A percentile compares a stretch with the other conserved stretches of the same genome.
Evolutionary conservation across 108 stramenopile species (phyloP).

Genomic region (Skeletonema potamos): DNA sequence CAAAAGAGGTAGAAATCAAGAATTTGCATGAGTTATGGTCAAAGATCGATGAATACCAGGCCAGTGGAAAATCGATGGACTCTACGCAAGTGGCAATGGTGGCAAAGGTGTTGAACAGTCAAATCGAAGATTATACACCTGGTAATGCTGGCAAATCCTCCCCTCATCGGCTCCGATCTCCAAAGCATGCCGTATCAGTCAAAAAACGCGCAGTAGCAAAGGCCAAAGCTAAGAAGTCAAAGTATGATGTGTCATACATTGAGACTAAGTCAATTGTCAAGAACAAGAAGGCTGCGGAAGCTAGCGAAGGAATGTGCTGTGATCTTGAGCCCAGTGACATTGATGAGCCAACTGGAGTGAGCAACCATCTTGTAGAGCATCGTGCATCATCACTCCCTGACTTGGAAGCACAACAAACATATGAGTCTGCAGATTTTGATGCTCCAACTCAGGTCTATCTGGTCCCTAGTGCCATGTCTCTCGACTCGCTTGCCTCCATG

Average conservation of each 20-base stretch:
- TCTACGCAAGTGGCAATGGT: neutral
- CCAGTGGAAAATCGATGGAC: neutral
- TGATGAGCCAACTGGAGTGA: neutral
- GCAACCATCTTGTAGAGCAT: neutral
- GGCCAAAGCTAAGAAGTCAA: conserved; percentile 5
- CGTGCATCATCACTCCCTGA: neutral
- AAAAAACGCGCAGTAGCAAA: conserved; percentile 9
- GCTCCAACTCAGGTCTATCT: neutral
- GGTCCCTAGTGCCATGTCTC: neutral
- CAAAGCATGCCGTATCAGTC: neutral
- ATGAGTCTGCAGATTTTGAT: neutral
- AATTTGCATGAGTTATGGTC: conserved; percentile 6
- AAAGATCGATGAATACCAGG: conserved; percentile 9
- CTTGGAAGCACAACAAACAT: neutral
- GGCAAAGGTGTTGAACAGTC: neutral
- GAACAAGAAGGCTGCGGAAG: neutral
- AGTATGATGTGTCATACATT: conserved; percentile 7
- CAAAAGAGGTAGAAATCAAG: neutral
- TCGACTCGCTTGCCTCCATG: neutral
- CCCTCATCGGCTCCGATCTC: neutral
- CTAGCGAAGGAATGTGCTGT: neutral
- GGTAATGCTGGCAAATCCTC: neutral
- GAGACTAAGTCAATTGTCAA: neutral
- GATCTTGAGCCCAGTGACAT: neutral
- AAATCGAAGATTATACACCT: neutral